These are phyloP conservation scores for Sporisorium scitamineum DNA, from an alignment of 1,284 basidiomycete genomes.

Conservation along the genomic window DNA sequence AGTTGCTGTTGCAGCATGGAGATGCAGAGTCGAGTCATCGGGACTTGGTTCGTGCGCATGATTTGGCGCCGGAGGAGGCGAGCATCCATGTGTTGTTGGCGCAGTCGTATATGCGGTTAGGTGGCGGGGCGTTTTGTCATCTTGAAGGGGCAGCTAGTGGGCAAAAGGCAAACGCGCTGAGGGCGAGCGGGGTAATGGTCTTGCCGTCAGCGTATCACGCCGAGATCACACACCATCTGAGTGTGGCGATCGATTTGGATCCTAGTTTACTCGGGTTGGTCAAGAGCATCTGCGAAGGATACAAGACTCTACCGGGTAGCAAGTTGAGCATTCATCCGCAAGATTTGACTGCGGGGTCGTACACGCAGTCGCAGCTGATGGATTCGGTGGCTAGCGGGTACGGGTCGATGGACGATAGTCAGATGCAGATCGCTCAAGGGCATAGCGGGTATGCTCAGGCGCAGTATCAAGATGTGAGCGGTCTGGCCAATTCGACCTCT, in stretches of 20 bases:
- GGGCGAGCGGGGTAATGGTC: constrained; percentile 28
- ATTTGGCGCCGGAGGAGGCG: constrained; percentile 61
- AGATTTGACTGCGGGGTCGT: constrained; percentile 5
- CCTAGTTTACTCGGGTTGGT: constrained; percentile 44
- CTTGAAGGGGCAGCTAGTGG: constrained; percentile 19
- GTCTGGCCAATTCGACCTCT: constrained; percentile 9
- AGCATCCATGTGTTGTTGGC: constrained; percentile 65
- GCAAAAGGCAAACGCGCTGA: not conserved
- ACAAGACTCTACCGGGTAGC: constrained; percentile 34
- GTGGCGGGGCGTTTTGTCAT: constrained; percentile 59
- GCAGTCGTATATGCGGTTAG: constrained; percentile 66
- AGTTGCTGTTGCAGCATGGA: constrained; percentile 34
- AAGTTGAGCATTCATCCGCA: constrained; percentile 16
- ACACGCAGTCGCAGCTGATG: constrained; percentile 20
- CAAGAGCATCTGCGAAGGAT: constrained; percentile 56
- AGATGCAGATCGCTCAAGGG: not conserved
- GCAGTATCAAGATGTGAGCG: constrained; percentile 15
- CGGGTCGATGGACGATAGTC: not conserved
- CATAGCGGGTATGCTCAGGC: not conserved
- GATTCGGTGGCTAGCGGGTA: not conserved
- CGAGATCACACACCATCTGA: constrained; percentile 62
- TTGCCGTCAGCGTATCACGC: constrained; percentile 38
- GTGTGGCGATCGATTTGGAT: constrained; percentile 60
- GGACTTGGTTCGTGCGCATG: constrained; percentile 58
- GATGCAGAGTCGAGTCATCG: constrained; percentile 50